A percentile compares a stretch with the other conserved stretches of the same genome.
These are phyloP conservation scores for Tetracladium setigerum DNA, from an alignment of 495 filamentous ascomycete genomes.

Conservation along the genomic window DNA sequence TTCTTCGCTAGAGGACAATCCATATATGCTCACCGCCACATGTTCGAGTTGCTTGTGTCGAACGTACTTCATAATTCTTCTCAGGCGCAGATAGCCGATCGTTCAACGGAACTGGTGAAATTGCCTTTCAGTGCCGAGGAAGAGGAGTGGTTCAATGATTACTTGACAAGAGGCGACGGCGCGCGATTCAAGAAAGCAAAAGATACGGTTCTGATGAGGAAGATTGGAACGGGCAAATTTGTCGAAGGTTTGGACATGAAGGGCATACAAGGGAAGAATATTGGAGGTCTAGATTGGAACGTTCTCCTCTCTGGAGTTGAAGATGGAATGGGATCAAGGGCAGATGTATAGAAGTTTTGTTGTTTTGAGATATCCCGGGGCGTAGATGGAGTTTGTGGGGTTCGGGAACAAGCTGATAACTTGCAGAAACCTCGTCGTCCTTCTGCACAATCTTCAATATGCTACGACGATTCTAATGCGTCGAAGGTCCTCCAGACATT, in stretches of 20 bases:
- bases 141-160: slow-evolving; percentile 64
- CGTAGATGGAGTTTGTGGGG: not conserved
- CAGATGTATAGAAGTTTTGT: slow-evolving; percentile 2
- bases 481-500: too few species aligned
- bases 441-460: too few species aligned
- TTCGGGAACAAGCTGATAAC: too few species aligned
- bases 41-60: slow-evolving; percentile 61
- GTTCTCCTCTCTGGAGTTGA: slow-evolving; percentile 10
- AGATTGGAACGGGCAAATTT: slow-evolving; percentile 48
- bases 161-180: slow-evolving; percentile 52
- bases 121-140: slow-evolving; percentile 61
- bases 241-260: slow-evolving; percentile 13
- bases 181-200: slow-evolving; percentile 52
- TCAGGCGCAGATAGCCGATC: slow-evolving; percentile 39
- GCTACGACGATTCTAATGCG: too few species aligned
- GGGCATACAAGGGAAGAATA: slow-evolving; percentile 5
- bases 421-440: too few species aligned
- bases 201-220: slow-evolving; percentile 64
- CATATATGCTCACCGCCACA: slow-evolving; percentile 46
- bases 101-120: slow-evolving; percentile 61
- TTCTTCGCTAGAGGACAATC: slow-evolving; percentile 61
- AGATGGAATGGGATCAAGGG: slow-evolving; percentile 16
- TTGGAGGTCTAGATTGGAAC: slow-evolving; percentile 18
- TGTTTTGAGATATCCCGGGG: not conserved
- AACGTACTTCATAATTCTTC: slow-evolving; percentile 45